Percentiles rank a stretch among this genome's conserved stretches.
These are phyloP conservation scores for Litsea cubeba DNA, from an alignment of 164 flowering plant genomes.

Conservation along the genomic window DNA sequence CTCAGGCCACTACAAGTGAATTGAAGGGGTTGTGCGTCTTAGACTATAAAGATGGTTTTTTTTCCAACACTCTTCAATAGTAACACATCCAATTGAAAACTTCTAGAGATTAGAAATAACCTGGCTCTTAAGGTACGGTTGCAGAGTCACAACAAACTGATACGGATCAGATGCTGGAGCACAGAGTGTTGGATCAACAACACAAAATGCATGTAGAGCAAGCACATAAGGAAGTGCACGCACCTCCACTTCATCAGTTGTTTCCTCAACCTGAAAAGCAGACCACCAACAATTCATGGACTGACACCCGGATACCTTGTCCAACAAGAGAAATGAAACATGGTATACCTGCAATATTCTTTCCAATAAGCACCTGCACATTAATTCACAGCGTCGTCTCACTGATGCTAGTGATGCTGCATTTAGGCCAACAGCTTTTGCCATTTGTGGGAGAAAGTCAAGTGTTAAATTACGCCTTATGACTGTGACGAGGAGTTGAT, in stretches of 20 bases:
- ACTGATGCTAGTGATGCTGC: constrained; percentile 71
- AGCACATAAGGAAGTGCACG: constrained; percentile 77
- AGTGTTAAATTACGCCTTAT: constrained; percentile 80
- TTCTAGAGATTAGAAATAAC: constrained; percentile 23
- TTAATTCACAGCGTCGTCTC: constrained; percentile 86
- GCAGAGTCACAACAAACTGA: constrained; percentile 90
- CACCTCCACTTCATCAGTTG: constrained; percentile 60
- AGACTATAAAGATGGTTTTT: background rate
- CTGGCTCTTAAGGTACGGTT: constrained; percentile 95
- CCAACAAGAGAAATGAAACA: background rate
- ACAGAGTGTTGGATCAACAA: constrained; percentile 89
- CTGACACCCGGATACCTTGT: background rate
- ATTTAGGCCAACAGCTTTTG: constrained; percentile 88
- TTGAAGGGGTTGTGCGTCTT: background rate
- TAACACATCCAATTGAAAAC: background rate
- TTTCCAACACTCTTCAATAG: background rate
- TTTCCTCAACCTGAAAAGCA: constrained; percentile 67
- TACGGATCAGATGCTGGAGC: constrained; percentile 92
- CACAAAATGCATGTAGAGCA: constrained; percentile 87
- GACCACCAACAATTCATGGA: background rate
- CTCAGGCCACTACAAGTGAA: no score
- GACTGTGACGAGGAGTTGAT: constrained; percentile 75
- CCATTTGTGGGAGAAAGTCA: constrained; percentile 89
- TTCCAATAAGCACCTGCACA: constrained; percentile 95
- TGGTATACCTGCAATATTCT: constrained; percentile 79